Conservation (phyloP, 2,329 filamentous ascomycete genomes). For the Albophoma yamanashiensis region DNA sequence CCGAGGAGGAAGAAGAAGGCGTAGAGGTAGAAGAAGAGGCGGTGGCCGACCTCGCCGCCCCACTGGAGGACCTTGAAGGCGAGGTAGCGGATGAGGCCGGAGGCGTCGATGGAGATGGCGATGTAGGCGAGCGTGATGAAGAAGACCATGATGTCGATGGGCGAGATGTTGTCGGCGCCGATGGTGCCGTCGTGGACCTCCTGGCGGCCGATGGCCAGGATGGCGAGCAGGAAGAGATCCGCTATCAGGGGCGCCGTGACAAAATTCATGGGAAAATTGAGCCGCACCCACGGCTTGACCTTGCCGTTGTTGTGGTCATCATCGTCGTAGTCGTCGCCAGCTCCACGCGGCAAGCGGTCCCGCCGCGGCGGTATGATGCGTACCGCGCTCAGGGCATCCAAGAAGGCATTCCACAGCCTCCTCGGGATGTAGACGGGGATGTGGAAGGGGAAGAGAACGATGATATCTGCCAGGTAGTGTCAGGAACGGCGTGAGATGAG, state of each 20-base stretch:
- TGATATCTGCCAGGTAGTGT: conserved; percentile 38
- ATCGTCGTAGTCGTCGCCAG: conserved; percentile 1
- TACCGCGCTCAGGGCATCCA: conserved; percentile 20
- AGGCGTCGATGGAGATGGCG: conserved; percentile 67
- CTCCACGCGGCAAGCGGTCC: neutral
- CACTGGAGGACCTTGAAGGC: conserved; percentile 61
- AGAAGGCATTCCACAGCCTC: conserved; percentile 29
- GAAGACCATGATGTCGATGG: conserved; percentile 65
- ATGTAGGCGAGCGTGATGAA: conserved; percentile 68
- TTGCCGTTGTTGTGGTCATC: conserved; percentile 16
- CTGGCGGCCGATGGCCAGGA: conserved; percentile 52
- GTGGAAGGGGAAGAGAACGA: conserved; percentile 59
- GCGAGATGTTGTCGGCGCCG: conserved; percentile 54
- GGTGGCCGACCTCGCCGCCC: conserved; percentile 55
- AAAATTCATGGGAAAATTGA: conserved; percentile 57
- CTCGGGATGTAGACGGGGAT: conserved; percentile 52
- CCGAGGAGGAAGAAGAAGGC: conserved; percentile 59
- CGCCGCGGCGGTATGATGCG: conserved; percentile 42
- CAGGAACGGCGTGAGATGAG: neutral
- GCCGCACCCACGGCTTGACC: conserved; percentile 30
- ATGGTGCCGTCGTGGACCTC: conserved; percentile 62
- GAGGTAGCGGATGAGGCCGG: conserved; percentile 58
- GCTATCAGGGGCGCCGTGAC: conserved; percentile 61
- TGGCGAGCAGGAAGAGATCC: conserved; percentile 61
- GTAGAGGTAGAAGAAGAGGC: conserved; percentile 64